phyloP scores from a whole-genome alignment of 2,329 filamentous ascomycete species.

The Clarireedia monteithiana region DNA sequence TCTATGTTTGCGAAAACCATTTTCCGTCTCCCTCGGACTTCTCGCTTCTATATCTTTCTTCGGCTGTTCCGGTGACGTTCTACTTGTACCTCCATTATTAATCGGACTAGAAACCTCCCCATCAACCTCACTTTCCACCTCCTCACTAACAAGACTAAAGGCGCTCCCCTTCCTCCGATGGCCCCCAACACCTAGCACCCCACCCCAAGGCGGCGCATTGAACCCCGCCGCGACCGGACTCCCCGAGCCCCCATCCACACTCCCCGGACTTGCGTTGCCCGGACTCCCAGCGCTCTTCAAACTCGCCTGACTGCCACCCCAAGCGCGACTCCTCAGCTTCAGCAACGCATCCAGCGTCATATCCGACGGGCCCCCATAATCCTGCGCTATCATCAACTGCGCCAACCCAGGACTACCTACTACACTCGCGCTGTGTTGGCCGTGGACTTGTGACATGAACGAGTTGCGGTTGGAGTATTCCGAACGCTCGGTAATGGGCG shows the following conservation, averaged over 20 bases:
- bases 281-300: conserved; percentile 47
- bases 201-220: background rate
- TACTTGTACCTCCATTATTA: conserved; percentile 27
- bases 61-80: conserved; percentile 9
- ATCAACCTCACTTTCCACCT: conserved; percentile 7
- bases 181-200: background rate
- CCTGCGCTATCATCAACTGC: conserved; percentile 55
- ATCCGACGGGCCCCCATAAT: conserved; percentile 46
- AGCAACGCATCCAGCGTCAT: conserved; percentile 65
- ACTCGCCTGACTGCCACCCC: conserved; percentile 74
- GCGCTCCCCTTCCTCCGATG: conserved; percentile 5
- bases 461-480: conserved; percentile 96
- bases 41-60: background rate
- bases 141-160: conserved; percentile 7
- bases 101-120: conserved; percentile 12
- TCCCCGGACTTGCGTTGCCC: conserved; percentile 11
- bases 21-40: conserved; percentile 19
- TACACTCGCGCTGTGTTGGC: conserved; percentile 20
- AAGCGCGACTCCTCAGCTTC: conserved; percentile 66
- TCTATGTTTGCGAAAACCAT: conserved; percentile 31
- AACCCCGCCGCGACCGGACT: conserved; percentile 15
- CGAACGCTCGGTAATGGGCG: conserved; percentile 90
- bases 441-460: conserved; percentile 48
- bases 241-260: conserved; percentile 18
- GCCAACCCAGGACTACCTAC: conserved; percentile 67